These are phyloP conservation scores for Candida ponderosae DNA, from an alignment of 805 yeast species.

Conservation along the genomic window DNA sequence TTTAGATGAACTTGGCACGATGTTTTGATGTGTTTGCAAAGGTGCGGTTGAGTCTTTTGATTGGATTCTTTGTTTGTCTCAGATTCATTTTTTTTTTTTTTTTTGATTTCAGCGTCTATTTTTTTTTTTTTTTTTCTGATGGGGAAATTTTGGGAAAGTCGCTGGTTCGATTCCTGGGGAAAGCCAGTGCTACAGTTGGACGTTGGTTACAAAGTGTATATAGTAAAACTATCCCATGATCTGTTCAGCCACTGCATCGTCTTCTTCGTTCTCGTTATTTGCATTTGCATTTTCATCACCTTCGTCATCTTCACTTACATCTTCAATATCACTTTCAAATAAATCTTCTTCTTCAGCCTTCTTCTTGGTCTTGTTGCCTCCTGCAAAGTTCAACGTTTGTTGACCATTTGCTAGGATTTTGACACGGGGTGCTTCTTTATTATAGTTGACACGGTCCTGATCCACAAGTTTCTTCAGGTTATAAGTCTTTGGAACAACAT, in stretches of 20 bases:
- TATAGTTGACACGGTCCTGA: conserved; percentile 28
- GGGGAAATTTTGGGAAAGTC: no score
- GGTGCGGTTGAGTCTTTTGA: no score
- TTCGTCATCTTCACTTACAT: conserved; percentile 12
- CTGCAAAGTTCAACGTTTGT: conserved; percentile 25
- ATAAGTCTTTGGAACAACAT: conserved; percentile 58
- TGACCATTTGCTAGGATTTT: conserved; percentile 32
- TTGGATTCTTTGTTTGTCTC: no score
- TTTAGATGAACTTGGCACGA: no score
- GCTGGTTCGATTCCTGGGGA: no score
- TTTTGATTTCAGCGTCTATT: no score
- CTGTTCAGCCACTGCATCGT: no score
- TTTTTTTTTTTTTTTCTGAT: background rate
- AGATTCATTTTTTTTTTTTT: no score
- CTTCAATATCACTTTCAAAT: conserved; percentile 5
- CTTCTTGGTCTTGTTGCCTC: conserved; percentile 1
- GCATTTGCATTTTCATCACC: conserved; percentile 16
- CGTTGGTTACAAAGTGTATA: no score
- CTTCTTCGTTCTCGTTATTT: conserved; percentile 6
- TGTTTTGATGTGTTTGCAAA: no score
- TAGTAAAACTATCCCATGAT: no score
- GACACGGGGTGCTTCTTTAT: conserved; percentile 1
- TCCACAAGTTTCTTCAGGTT: conserved; percentile 41
- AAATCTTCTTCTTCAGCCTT: conserved; percentile 2
- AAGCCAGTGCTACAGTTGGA: no score